Evolutionary conservation across 768 basidiomycete genomes (phyloP), one percentile per base, ranked within the genome.

Genomic region (Filobasidium wieringae): DNA sequence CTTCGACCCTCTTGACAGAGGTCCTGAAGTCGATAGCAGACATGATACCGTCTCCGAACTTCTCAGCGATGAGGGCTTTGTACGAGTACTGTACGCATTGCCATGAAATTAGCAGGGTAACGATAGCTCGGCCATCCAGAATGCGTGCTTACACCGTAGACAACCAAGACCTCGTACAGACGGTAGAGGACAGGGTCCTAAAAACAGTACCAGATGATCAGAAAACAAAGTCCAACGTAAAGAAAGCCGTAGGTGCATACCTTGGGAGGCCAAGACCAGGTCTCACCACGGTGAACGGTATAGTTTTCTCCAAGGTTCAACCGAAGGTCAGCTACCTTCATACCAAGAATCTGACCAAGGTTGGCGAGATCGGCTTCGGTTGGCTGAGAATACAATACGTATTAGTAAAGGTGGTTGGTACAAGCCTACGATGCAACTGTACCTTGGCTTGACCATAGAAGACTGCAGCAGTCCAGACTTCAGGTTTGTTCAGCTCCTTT

Each of bases 21-120:
- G 70, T 69, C 22, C 64, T 50, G 59, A 71, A 71, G 33, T 66
- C 65, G 32, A 71, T 71, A 17, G 70, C 70, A 15, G 66, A 68
- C 70, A 71, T 71, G 60, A 71, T 71, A 31, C 70, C 70, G 55
- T 71, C 70, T 12, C 70, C 70, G 33, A 71, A 71, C 65, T 71
- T 71, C 55, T 71, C 70, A 2, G 65, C 63, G 47, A 71, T 71
- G 32, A 71, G 57, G 24, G 68, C 68, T 56, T 71, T 71, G 62
- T 69, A 71, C 2, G 67, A 66, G 53, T 63, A 66, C 59, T 60
- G 45, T 17, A 24, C 4, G 51, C 24, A 15, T n/a, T 19, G 30
- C 29, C 7, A 24, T 52, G 2, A 51, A n/a, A 36, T 31, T 57
- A 32, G 7, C 27, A 32, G 4, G 45, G 24, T n/a, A 12, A 14